Evolutionary conservation across 129 eudicot species (phyloP).

Genomic region (Cynara cardunculus): DNA sequence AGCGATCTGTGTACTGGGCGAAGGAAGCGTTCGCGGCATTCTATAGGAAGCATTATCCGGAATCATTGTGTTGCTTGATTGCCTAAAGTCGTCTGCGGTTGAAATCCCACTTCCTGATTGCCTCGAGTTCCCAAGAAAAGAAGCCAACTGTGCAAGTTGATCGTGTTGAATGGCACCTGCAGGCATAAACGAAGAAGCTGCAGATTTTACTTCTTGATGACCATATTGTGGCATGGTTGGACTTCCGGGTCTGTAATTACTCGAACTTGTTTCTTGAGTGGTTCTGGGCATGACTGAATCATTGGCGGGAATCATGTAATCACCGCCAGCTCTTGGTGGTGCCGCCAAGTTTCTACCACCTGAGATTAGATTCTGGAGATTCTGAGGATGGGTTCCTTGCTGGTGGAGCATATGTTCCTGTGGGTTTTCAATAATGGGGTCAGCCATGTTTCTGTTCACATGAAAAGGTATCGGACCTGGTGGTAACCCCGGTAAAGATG

Average conservation of each 20-base stretch:
- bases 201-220: slow-evolving; percentile 29
- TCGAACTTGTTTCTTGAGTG: slow-evolving; percentile 23
- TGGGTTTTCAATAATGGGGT: slow-evolving; percentile 31
- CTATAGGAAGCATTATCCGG: slow-evolving; percentile 36
- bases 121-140: slow-evolving; percentile 69
- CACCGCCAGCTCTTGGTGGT: slow-evolving; percentile 22
- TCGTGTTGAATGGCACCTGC: slow-evolving; percentile 47
- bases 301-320: slow-evolving; percentile 23
- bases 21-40: slow-evolving; percentile 33
- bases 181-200: slow-evolving; percentile 30
- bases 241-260: slow-evolving; percentile 30
- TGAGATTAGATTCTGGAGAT: slow-evolving; percentile 32
- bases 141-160: slow-evolving; percentile 64
- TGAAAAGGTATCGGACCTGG: slow-evolving; percentile 34
- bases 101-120: slow-evolving; percentile 41
- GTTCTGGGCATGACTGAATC: slow-evolving; percentile 30
- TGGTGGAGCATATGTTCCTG: slow-evolving; percentile 38
- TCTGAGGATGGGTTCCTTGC: slow-evolving; percentile 33
- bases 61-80: slow-evolving; percentile 20
- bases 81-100: slow-evolving; percentile 44
- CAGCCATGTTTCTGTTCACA: slow-evolving; percentile 21
- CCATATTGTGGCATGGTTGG: slow-evolving; percentile 23
- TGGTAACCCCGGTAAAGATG: slow-evolving; percentile 32
- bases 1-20: slow-evolving; percentile 33
- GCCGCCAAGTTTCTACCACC: slow-evolving; percentile 28